These are phyloP conservation scores for Calophaca sinica DNA, from an alignment of 306 rosid species.

Conservation along the genomic window DNA sequence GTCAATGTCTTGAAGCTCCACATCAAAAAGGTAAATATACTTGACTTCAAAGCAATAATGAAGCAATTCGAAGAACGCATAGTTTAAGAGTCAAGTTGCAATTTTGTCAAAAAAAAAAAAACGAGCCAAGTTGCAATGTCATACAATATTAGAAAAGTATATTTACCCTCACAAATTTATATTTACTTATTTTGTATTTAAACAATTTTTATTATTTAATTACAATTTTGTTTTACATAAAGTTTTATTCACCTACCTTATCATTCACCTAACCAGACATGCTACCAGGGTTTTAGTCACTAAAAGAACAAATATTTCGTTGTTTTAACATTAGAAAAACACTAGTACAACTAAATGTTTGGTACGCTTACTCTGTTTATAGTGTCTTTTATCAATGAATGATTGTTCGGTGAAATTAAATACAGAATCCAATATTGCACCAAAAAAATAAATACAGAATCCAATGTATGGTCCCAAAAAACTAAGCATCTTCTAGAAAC, in stretches of 20 bases:
- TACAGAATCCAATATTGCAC: background rate
- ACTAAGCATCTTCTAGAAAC: background rate
- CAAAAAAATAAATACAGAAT: background rate
- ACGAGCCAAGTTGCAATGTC: no score
- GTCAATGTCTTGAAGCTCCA: conserved; percentile 15
- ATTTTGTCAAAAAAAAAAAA: no score
- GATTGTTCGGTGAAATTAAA: background rate
- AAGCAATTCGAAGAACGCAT: conserved; percentile 12
- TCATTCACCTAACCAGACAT: no score
- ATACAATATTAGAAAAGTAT: no score
- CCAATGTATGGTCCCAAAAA: background rate
- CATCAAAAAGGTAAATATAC: conserved; percentile 6
- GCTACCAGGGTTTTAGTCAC: no score
- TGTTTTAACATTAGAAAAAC: no score
- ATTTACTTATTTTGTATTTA: background rate
- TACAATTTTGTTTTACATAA: background rate
- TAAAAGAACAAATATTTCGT: no score
- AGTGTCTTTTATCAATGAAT: background rate
- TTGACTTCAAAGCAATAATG: conserved; percentile 47
- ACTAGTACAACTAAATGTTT: no score
- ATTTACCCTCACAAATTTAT: no score
- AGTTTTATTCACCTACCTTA: conserved; percentile 1
- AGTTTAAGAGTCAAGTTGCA: background rate
- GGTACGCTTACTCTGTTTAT: no score
- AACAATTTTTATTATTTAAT: background rate